Conservation (phyloP, 768 basidiomycete species). For the Suillus paluster region DNA sequence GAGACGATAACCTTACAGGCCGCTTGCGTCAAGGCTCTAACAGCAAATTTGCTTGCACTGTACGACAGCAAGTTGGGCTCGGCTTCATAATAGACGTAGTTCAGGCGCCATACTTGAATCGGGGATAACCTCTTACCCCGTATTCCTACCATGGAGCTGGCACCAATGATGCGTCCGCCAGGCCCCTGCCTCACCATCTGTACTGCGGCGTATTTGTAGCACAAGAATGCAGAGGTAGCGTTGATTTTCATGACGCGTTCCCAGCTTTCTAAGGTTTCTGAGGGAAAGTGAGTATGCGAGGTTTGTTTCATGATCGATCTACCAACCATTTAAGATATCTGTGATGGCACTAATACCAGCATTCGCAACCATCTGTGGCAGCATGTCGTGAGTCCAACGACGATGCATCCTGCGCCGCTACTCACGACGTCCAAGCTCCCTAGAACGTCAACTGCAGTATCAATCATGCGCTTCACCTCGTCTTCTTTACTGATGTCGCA, state of each 20-base stretch:
- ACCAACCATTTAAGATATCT: not conserved
- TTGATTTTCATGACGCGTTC: conserved; percentile 37
- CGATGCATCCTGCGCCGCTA: not conserved
- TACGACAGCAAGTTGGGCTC: conserved; percentile 7
- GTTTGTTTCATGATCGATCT: not conserved
- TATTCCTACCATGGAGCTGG: conserved; percentile 36
- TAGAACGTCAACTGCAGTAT: conserved; percentile 29
- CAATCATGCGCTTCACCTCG: conserved; percentile 47
- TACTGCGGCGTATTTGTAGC: conserved; percentile 43
- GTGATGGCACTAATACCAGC: conserved; percentile 25
- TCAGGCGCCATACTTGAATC: not conserved
- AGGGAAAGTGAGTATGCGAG: not conserved
- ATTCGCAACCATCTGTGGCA: conserved; percentile 31
- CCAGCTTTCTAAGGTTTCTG: conserved; percentile 22
- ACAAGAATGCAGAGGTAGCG: conserved; percentile 38
- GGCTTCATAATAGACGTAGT: not conserved
- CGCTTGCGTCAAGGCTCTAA: conserved; percentile 43
- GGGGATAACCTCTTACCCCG: conserved; percentile 19
- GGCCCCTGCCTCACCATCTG: conserved; percentile 45
- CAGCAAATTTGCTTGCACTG: conserved; percentile 37
- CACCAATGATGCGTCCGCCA: conserved; percentile 45
- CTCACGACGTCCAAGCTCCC: conserved; percentile 55
- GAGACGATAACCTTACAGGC: conserved; percentile 30
- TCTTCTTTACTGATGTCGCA: conserved; percentile 48
- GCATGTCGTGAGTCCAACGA: not conserved